Evolutionary conservation across 73 alveolate species (phyloP), one percentile per base, ranked within the genome.

Genomic region (Symbiodinium pilosum): DNA sequence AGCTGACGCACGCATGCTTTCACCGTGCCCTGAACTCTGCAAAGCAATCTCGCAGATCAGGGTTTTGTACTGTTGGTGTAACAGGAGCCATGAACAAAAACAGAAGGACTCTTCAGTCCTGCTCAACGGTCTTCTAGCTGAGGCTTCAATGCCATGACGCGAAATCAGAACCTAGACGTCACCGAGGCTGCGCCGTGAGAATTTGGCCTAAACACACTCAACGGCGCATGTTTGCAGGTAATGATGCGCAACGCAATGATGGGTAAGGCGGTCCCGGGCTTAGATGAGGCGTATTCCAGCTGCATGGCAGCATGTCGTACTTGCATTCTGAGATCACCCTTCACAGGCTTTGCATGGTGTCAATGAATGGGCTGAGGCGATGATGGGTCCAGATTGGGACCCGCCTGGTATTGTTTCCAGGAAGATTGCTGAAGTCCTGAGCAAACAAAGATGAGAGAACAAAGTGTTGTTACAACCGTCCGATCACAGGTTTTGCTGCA

Each of bases 161-260:
- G 36, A 54, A 91, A 91, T 32, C 87, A 68, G 77, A 91, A 91
- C 52, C 87, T 64, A 9, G 96, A 91, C 54, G 77, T 91, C 87
- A 91, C 96, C n/a, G 96, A 91, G 96, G 96, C 96, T 9, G n/a
- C n/a, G 32, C 14, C 28, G 54, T 0, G 59, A 40, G 41, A 16
- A 9, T 34, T 34, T n/a, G 87, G n/a, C n/a, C n/a, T n/a, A n/a
- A n/a, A n/a, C n/a, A n/a, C n/a, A n/a, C n/a, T n/a, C n/a, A n/a
- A 68, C n/a, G n/a, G n/a, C n/a, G n/a, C n/a, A n/a, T n/a, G n/a
- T n/a, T n/a, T n/a, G n/a, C 77, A 91, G 96, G 96, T 91, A 52
- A 91, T 91, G 96, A 91, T 91, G 96, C 96, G 96, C 44, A 43
- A 91, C n/a, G 96, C 96, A 51, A 91, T 91, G 96, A 91, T 91